A percentile compares a stretch with the other conserved stretches of the same genome.
Evolutionary conservation across 1,139 yeast genomes (phyloP).

Genomic region (Protomyces inouyei): DNA sequence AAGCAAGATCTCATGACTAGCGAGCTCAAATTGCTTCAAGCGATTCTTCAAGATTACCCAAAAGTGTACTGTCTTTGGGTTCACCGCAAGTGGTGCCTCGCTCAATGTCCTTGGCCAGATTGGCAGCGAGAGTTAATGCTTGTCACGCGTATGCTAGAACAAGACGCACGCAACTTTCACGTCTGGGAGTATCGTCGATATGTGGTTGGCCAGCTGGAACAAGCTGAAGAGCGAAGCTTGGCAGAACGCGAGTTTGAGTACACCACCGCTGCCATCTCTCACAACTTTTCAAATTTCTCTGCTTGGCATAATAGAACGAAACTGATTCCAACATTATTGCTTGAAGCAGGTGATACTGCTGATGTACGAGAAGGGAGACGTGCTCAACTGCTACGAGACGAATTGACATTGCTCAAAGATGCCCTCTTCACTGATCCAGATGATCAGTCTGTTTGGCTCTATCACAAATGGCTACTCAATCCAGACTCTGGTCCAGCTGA

Average conservation of each 20-base stretch:
- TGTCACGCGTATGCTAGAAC: conserved; percentile 60
- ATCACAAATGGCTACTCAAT: conserved; percentile 73
- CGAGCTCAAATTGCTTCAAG: conserved; percentile 61
- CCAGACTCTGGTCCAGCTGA: conserved; percentile 47
- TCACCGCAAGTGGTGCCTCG: conserved; percentile 80
- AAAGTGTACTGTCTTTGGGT: conserved; percentile 97
- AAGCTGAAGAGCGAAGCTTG: conserved; percentile 37
- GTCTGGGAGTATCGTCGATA: conserved; percentile 93
- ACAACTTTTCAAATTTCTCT: conserved; percentile 82
- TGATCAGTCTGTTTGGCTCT: conserved; percentile 90
- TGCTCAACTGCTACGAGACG: conserved; percentile 39
- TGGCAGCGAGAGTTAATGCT: conserved; percentile 68
- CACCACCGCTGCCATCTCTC: conserved; percentile 72
- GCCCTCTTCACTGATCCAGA: conserved; percentile 92
- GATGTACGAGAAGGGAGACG: conserved; percentile 35
- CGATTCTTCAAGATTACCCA: conserved; percentile 61
- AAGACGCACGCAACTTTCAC: conserved; percentile 81
- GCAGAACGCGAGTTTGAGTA: conserved; percentile 60
- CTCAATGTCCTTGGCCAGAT: conserved; percentile 50
- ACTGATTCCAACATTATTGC: conserved; percentile 54
- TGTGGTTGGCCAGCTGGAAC: conserved; percentile 54
- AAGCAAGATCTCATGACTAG: conserved; percentile 45
- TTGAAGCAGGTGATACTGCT: conserved; percentile 30
- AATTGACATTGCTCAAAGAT: conserved; percentile 64
- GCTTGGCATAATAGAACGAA: conserved; percentile 93